A percentile compares a stretch with the other conserved stretches of the same genome.
Evolutionary conservation across 73 alveolate species (phyloP).

Genomic region (Paramecium primaurelia): DNA sequence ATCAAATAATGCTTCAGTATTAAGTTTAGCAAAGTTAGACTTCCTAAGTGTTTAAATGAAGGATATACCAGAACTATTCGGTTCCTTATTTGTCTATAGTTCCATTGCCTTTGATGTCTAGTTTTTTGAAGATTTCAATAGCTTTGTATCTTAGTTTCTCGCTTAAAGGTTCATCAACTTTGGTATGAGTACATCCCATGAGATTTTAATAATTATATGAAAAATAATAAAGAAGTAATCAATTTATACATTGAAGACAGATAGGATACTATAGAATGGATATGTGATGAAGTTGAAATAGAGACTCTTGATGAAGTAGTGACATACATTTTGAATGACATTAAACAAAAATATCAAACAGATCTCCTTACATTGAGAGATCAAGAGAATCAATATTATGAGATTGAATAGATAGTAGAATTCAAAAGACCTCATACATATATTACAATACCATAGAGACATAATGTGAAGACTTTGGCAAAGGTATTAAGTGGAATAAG

Average conservation of each 20-base stretch:
- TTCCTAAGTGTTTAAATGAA: conserved; percentile 16
- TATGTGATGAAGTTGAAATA: not conserved
- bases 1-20: conserved; percentile 63
- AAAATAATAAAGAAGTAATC: not conserved
- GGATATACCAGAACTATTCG: conserved; percentile 35
- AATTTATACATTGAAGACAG: conserved; percentile 23
- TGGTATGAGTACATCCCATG: conserved; percentile 27
- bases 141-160: conserved; percentile 31
- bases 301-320: not conserved
- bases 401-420: not conserved
- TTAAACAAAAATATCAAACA: not conserved
- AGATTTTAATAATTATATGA: not conserved
- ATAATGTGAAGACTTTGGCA: not conserved
- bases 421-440: conserved; percentile 8
- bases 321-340: not conserved
- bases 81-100: conserved; percentile 60
- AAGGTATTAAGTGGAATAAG: not conserved
- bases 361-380: not conserved
- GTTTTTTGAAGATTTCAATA: conserved; percentile 39
- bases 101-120: conserved; percentile 55
- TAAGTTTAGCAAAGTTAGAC: conserved; percentile 59
- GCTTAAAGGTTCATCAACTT: conserved; percentile 13
- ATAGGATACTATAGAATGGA: not conserved
- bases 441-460: conserved; percentile 5
- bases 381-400: conserved; percentile 21